Base-by-base conservation (phyloP, 305 asterid species). In the Solanum chacoense region DNA sequence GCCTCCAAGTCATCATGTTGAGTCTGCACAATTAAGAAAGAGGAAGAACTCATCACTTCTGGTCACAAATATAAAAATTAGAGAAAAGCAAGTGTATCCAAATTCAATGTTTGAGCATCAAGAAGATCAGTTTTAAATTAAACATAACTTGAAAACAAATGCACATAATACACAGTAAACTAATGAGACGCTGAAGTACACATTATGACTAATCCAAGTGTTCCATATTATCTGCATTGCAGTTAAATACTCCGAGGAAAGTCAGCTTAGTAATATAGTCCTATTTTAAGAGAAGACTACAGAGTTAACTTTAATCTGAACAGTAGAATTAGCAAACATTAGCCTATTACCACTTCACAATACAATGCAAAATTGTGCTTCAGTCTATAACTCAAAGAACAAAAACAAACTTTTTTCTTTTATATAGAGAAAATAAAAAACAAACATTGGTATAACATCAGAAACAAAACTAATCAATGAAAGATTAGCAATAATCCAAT, bases 1-100 rank as follows among this genome's bases (percentile, higher is more conserved):
- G 94, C 93, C 94, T 94, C 99, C 88, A 94, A 89, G 36, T 92
- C 95, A 84, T 97, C 98, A 88, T 95, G 97, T 65, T 94, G 93
- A 72, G 91, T 32, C 99, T 96, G 98, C 29, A 85, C 38, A 26
- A 34, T 87, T 35, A 59, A 11, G 28, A 77, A 55, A 63, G 75
- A 34, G 10, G 8, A 40, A 84, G 32, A 16, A 85, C 55, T 29
- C 63, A 67, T 88, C 88, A 67, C 20, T 38, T 35, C 13, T 50
- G 73, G 42, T 83, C 34, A 37, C 73, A 50, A 29, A 31, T 26
- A 16, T 28, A 80, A 37, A 74, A 22, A 2, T 11, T 31, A 63
- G 29, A 55, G 32, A n/a, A 65, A 29, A 28, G 34, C 63, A 8
- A 35, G 45, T 36, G 38, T 36, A 36, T 36, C 8, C 36, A 74